Conservation (phyloP, 2,329 filamentous ascomycete species). For the Exophiala alcalophila region DNA sequence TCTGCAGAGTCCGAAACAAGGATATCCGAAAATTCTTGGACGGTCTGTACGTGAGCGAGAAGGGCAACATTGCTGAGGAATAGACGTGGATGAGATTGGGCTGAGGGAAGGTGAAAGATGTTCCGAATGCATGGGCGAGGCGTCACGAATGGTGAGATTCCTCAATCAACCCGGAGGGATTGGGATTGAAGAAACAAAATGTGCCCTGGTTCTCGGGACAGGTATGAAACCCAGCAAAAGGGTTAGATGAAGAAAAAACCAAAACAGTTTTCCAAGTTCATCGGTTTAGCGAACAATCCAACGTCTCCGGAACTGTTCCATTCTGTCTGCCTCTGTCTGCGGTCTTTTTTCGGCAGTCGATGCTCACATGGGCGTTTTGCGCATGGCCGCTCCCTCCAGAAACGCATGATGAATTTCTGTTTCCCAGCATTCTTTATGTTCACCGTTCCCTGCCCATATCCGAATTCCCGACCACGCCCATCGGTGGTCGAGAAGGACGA, state of each 20-base stretch:
- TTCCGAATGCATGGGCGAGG: conserved; percentile 3
- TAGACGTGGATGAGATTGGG: conserved; percentile 27
- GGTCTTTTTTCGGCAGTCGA: too few relatives aligned
- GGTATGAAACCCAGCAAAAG: not conserved
- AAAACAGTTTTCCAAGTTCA: conserved; percentile 6
- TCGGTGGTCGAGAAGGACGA: too few relatives aligned
- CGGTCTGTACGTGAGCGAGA: conserved; percentile 99
- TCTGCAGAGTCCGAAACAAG: conserved; percentile 99
- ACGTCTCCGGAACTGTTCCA: conserved; percentile 1
- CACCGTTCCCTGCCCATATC: too few relatives aligned
- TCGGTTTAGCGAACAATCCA: not conserved
- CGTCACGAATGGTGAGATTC: not conserved
- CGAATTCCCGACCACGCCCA: too few relatives aligned
- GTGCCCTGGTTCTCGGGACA: not conserved
- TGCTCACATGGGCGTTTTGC: too few relatives aligned
- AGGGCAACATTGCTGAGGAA: conserved; percentile 81
- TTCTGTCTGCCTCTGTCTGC: not conserved
- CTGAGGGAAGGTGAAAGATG: conserved; percentile 2
- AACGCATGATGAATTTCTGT: too few relatives aligned
- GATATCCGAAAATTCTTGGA: conserved; percentile 99
- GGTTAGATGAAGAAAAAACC: conserved; percentile 10
- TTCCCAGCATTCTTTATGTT: too few relatives aligned
- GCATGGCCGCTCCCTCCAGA: too few relatives aligned
- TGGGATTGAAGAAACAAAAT: not conserved
- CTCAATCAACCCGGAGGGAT: not conserved